phyloP scores from a whole-genome alignment of 2,329 filamentous ascomycete species.

The Fusarium haematococcum region DNA sequence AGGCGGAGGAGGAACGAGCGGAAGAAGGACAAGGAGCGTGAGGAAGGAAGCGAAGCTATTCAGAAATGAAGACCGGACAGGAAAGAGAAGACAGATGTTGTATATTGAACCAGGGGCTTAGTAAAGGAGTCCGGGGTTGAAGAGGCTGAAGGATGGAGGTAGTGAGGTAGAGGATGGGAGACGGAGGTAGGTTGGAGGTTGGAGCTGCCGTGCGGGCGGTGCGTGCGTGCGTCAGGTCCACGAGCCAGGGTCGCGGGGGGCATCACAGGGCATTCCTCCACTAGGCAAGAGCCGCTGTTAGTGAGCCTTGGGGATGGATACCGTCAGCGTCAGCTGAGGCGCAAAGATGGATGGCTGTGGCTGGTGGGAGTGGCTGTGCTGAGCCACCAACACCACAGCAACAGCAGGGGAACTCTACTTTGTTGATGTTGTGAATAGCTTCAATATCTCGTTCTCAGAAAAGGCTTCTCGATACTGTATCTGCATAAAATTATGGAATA shows the following conservation, averaged over 20 bases:
- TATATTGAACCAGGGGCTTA: slow-evolving; percentile 10
- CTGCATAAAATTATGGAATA: not conserved
- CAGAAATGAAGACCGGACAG: not conserved
- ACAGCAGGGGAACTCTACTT: not conserved
- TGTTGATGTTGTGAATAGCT: not conserved
- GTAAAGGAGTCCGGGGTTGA: slow-evolving; percentile 14
- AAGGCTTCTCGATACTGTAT: not conserved
- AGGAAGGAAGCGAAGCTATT: not conserved
- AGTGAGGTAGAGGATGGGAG: slow-evolving; percentile 24
- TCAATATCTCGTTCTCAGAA: not conserved
- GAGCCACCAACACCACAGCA: not conserved
- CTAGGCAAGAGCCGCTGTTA: slow-evolving; percentile 26
- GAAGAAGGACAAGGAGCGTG: not conserved
- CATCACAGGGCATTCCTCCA: slow-evolving; percentile 33
- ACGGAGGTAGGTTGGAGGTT: slow-evolving; percentile 16
- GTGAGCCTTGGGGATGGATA: not conserved
- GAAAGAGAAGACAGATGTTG: not conserved
- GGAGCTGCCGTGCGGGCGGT: slow-evolving; percentile 17
- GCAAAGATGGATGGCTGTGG: not conserved
- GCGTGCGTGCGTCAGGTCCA: slow-evolving; percentile 21
- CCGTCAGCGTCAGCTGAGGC: not conserved
- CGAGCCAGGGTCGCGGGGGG: slow-evolving; percentile 25
- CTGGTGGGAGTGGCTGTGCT: not conserved
- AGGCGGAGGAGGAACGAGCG: slow-evolving; percentile 10
- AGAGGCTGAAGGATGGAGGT: slow-evolving; percentile 22